phyloP scores from a whole-genome alignment of 352 stramenopile genomes.

The Pythium vanterpoolii region DNA sequence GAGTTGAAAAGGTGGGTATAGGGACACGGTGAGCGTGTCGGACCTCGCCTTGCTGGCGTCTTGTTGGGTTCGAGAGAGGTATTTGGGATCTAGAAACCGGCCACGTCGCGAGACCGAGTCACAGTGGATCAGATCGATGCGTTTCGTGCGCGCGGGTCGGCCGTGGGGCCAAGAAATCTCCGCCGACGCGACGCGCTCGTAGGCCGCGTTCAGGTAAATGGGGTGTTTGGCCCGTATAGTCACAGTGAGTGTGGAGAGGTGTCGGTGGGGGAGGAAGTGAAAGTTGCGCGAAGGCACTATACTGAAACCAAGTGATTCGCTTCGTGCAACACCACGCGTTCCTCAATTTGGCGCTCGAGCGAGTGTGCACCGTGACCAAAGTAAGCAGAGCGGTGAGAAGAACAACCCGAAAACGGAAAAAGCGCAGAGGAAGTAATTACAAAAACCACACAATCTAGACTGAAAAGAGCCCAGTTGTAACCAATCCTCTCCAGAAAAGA shows the following conservation, averaged over 20 bases:
- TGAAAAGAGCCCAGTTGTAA: neutral
- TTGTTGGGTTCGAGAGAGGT: neutral
- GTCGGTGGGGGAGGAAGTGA: conserved; percentile 16
- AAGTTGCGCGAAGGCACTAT: conserved; percentile 25
- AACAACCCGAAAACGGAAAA: conserved; percentile 18
- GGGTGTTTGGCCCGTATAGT: conserved; percentile 13
- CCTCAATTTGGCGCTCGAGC: conserved; percentile 4
- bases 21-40: neutral
- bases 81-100: neutral
- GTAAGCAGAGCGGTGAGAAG: conserved; percentile 12
- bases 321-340: conserved; percentile 18
- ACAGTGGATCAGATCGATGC: neutral
- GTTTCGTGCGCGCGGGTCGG: neutral
- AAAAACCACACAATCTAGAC: conserved; percentile 22
- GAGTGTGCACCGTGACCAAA: conserved; percentile 11
- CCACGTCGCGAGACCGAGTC: neutral
- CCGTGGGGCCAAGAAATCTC: neutral
- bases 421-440: conserved; percentile 5
- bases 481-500: neutral
- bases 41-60: neutral
- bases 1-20: neutral
- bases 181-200: neutral
- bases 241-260: conserved; percentile 10
- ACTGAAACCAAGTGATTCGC: conserved; percentile 23
- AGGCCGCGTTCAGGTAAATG: neutral